These are phyloP conservation scores for Russula earlei DNA, from an alignment of 768 basidiomycete species.

Conservation along the genomic window DNA sequence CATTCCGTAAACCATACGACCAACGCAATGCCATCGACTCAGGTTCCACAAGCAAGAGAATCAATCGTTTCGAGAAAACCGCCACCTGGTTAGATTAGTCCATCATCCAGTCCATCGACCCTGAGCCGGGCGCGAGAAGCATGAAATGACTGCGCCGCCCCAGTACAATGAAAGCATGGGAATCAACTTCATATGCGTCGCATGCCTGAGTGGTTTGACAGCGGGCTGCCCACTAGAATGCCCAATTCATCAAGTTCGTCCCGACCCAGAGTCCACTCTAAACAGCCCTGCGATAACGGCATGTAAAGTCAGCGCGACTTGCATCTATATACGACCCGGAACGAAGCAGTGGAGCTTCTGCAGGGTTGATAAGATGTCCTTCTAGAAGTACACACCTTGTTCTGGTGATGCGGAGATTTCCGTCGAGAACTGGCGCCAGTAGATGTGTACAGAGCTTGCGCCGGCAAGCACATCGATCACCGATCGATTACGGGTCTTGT, in stretches of 20 bases:
- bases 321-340: constrained; percentile 63
- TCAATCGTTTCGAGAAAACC: no score
- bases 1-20: no score
- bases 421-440: background rate
- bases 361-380: constrained; percentile 46
- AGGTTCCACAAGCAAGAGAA: no score
- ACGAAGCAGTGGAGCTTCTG: constrained; percentile 53
- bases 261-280: background rate
- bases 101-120: no score
- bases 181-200: constrained; percentile 50
- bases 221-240: constrained; percentile 45
- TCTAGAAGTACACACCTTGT: constrained; percentile 44
- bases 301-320: constrained; percentile 25
- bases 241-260: constrained; percentile 48
- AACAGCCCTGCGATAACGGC: constrained; percentile 5
- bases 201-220: constrained; percentile 42
- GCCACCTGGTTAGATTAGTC: no score
- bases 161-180: no score
- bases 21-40: no score
- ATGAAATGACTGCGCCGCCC: no score
- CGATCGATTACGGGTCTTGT: constrained; percentile 38
- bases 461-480: constrained; percentile 58
- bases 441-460: constrained; percentile 71
- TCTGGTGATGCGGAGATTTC: background rate
- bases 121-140: no score